Base-by-base conservation (phyloP, 2,329 filamentous ascomycete species). In the Sclerotinia nivalis region DNA sequence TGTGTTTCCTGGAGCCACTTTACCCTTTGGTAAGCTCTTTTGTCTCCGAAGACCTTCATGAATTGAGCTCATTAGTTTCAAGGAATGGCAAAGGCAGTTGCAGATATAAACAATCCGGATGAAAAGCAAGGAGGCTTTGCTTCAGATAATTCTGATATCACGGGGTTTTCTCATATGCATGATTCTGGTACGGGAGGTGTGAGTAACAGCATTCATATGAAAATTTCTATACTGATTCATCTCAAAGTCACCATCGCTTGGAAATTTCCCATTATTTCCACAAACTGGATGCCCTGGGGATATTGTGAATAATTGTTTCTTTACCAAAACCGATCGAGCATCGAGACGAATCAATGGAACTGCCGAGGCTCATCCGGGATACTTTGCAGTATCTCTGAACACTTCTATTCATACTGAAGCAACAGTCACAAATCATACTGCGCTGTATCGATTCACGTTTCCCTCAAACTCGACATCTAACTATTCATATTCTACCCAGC, bases 211-310 rank as follows among this genome's bases (percentile, higher is more conserved):
- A 10, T 0, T 18, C 28, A n/a, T 40, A 18, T n/a, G 25, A 12
- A 18, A 43, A 45, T n/a, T 45, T 8, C 25, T 60, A n/a, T 67
- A 43, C 50, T 50, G 59, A 64, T 18, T 22, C 20, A 69, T 37
- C 34, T 58, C 4, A 28, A 60, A 77, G 75, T 67, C 80, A 1
- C 87, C 90, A 0, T 92, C 88, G 5, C 80, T 93, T 22, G 91
- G 90, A 20, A 92, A 92, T 76, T 93, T 93, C 67, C 88, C 91
- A 0, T 81, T 93, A 1, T 93, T 93, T 72, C 84, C 90, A 0
- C 89, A 91, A 72, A 80, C 85, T 5, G 82, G 83, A 54, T 93
- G 91, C 72, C 82, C 85, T 0, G 83, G 81, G 20, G 86, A 91
- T 71, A 84, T 88, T 52, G 79, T 93, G 68, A 82, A 91, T 74